Evolutionary conservation across 2,329 filamentous ascomycete genomes (phyloP), one percentile per base, ranked within the genome.

Genomic region (Mycosphaerella arachidis): DNA sequence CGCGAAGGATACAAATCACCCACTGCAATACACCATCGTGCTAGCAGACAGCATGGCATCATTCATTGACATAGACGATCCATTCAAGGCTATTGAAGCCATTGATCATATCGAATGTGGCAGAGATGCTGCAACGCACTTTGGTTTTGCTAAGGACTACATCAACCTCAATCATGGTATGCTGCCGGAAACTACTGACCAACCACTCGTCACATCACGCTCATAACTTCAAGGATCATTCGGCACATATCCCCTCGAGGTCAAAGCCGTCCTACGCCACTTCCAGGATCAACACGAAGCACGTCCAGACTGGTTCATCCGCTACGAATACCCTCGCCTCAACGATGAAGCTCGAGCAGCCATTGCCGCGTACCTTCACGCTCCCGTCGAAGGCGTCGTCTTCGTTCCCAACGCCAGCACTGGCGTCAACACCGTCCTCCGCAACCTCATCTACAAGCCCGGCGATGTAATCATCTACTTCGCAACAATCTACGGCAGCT

Each of bases 401-500:
- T 87, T 95, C 64, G 86, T 96, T 0, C 78, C 84, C 59, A 97
- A 97, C 72, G 91, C 92, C 12, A 95, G 91, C 0, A 87, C 84
- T 0, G 90, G 85, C 27, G 76, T 92, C 51, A 93, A 94, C 75
- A 90, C 86, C 0, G 84, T 96, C 5, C 81, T 96, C n/a, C 85
- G 88, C 46, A 92, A 89, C 71, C 74, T 97, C 1, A 70, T 72
- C 1, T 96, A 87, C 81, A 73, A 84, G 40, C 72, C 79, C 0
- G 87, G 88, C 62, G 92, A 97, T 71, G 86, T 88, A 63, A 89
- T 95, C 63, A 68, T 96, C 48, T 88, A 86, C 74, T 95, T 96
- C 71, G 83, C 82, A 40, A 91, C 89, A 45, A 83, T 92, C 55
- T 96, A 96, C 72, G 86, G 86, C 58, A 86, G 85, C 0, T 92